These are phyloP conservation scores for Zizania palustris DNA, from an alignment of 202 grass and related monocot genomes.

Conservation along the genomic window DNA sequence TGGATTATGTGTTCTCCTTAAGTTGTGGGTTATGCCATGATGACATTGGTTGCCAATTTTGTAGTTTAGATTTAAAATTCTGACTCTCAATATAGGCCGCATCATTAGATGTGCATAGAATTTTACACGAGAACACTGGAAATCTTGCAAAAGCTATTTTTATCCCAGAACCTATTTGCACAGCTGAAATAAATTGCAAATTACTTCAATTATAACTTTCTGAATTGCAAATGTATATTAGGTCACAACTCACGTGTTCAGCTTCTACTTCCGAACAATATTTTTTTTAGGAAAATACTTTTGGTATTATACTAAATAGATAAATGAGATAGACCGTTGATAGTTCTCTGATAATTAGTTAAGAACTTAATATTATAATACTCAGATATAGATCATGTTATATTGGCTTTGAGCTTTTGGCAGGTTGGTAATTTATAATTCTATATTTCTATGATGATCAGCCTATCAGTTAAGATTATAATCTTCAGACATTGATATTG, in stretches of 20 bases:
- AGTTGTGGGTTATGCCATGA: background rate
- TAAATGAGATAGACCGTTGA: background rate
- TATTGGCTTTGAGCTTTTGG: background rate
- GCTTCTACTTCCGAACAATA: background rate
- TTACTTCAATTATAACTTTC: background rate
- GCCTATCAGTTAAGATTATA: background rate
- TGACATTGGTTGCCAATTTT: background rate
- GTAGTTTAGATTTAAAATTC: background rate
- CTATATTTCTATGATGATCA: background rate
- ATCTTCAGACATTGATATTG: background rate
- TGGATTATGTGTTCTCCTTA: background rate
- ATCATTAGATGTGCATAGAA: background rate
- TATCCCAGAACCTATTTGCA: background rate
- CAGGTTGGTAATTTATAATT: background rate
- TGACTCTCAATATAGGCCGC: background rate
- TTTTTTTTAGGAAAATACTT: too few species aligned
- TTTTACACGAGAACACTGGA: background rate
- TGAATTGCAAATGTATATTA: background rate
- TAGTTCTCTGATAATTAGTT: background rate
- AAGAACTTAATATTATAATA: background rate
- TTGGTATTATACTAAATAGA: background rate
- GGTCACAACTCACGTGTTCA: background rate
- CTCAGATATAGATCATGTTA: background rate
- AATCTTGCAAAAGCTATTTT: background rate
- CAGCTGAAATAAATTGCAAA: background rate